These are phyloP conservation scores for Babesia sp. DNA, from an alignment of 169 alveolate species.

Conservation along the genomic window DNA sequence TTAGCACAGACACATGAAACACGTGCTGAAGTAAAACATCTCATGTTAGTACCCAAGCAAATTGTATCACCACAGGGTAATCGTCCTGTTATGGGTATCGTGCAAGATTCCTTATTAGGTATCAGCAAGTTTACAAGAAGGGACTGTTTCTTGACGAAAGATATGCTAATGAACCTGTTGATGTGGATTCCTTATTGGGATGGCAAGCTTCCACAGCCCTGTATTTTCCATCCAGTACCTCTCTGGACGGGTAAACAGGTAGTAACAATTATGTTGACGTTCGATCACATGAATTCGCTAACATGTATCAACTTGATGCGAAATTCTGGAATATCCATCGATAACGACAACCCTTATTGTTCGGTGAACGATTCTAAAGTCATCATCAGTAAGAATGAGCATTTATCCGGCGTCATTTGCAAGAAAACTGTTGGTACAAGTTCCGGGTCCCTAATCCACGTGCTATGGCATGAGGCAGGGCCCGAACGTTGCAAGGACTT, in stretches of 20 bases:
- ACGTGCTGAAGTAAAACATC: conserved; percentile 96
- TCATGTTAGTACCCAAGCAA: conserved; percentile 98
- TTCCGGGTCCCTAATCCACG: conserved; percentile 96
- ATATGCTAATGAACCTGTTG: conserved; percentile 89
- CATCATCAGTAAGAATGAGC: conserved; percentile 94
- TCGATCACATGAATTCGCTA: conserved; percentile 68
- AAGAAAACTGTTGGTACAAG: conserved; percentile 97
- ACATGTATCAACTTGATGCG: conserved; percentile 63
- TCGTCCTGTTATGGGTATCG: conserved; percentile 99
- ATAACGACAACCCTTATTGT: conserved; percentile 39
- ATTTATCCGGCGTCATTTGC: conserved; percentile 94
- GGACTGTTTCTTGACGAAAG: conserved; percentile 94
- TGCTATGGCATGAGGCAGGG: conserved; percentile 97
- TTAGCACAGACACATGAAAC: conserved; percentile 98
- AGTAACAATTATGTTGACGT: conserved; percentile 93
- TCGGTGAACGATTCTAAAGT: conserved; percentile 75
- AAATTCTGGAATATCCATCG: conserved; percentile 51
- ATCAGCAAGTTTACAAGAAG: conserved; percentile 92
- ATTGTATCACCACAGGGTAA: conserved; percentile 99
- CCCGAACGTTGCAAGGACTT: conserved; percentile 95
- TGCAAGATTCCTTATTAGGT: conserved; percentile 97
- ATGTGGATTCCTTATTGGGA: conserved; percentile 97
- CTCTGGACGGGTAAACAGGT: conserved; percentile 99
- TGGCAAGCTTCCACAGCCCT: conserved; percentile 97
- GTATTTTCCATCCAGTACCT: conserved; percentile 95